Evolutionary conservation across 106 monocot genomes (phyloP).

Genomic region (Apostasia shenzhenica): DNA sequence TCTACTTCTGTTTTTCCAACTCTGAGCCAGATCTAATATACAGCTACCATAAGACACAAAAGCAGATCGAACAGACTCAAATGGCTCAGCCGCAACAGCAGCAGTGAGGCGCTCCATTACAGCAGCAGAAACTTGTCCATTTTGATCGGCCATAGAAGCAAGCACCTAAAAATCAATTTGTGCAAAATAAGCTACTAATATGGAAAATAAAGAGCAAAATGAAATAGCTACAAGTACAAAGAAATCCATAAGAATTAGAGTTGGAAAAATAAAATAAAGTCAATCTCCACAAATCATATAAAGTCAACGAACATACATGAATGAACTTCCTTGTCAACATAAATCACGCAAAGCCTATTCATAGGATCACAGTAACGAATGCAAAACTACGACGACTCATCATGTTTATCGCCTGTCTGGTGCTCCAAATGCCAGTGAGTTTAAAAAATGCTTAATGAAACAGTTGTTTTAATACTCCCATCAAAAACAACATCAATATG

Average conservation of each 20-base stretch:
- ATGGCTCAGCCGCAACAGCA: conserved; percentile 97
- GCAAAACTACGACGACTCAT: too few species aligned
- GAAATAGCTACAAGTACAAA: background rate
- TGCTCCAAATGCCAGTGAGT: too few species aligned
- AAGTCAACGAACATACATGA: background rate
- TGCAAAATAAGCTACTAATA: background rate
- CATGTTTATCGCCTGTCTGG: too few species aligned
- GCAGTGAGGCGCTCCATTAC: conserved; percentile 95
- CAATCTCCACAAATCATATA: too few species aligned
- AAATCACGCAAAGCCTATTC: background rate
- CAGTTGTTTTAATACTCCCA: too few species aligned
- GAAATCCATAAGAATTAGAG: too few species aligned
- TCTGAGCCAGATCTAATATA: conserved; percentile 62
- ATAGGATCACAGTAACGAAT: too few species aligned
- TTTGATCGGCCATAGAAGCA: conserved; percentile 92
- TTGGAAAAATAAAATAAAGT: too few species aligned
- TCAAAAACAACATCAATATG: too few species aligned
- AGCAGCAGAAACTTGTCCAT: conserved; percentile 94
- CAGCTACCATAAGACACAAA: conserved; percentile 95
- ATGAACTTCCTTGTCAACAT: background rate
- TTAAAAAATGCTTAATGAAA: too few species aligned
- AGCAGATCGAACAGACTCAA: conserved; percentile 90
- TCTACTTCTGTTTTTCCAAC: conserved; percentile 86
- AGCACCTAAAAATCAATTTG: conserved; percentile 56
- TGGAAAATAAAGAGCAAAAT: conserved; percentile 1